Percentiles rank a stretch among this genome's conserved stretches.
These are phyloP conservation scores for Hypoxylon sp. DNA, from an alignment of 2,329 filamentous ascomycete genomes.

Conservation along the genomic window DNA sequence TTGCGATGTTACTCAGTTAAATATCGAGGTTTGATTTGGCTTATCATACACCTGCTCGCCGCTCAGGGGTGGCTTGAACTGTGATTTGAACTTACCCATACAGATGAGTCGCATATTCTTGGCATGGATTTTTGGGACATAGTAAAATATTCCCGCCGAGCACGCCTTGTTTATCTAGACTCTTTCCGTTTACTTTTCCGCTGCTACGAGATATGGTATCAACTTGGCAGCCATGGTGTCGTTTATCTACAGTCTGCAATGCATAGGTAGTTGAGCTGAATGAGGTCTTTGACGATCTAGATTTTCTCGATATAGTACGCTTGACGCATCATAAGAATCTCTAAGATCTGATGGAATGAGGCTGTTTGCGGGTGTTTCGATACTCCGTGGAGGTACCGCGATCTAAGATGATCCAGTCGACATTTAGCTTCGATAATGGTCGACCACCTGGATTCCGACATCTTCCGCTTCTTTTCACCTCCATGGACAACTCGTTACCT, in stretches of 20 bases:
- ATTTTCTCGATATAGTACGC: neutral
- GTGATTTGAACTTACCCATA: neutral
- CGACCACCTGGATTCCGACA: neutral
- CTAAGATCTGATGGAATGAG: neutral
- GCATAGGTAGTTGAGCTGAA: neutral
- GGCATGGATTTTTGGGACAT: neutral
- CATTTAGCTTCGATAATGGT: neutral
- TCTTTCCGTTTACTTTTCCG: neutral
- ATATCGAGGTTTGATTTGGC: neutral
- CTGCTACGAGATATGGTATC: neutral
- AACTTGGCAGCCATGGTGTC: neutral
- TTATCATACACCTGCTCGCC: neutral
- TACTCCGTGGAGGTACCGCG: neutral
- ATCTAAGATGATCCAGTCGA: neutral
- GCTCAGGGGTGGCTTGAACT: conserved; percentile 5
- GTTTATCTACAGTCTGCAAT: neutral
- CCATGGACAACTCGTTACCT: neutral
- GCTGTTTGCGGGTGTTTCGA: neutral
- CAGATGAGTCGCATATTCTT: neutral
- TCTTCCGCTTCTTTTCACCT: neutral
- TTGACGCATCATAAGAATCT: neutral
- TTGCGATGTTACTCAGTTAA: conserved; percentile 3
- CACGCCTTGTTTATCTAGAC: neutral
- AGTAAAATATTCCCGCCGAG: neutral
- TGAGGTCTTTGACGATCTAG: neutral